These are phyloP conservation scores for Cucurbita moschata DNA, from an alignment of 306 rosid genomes.

Conservation along the genomic window DNA sequence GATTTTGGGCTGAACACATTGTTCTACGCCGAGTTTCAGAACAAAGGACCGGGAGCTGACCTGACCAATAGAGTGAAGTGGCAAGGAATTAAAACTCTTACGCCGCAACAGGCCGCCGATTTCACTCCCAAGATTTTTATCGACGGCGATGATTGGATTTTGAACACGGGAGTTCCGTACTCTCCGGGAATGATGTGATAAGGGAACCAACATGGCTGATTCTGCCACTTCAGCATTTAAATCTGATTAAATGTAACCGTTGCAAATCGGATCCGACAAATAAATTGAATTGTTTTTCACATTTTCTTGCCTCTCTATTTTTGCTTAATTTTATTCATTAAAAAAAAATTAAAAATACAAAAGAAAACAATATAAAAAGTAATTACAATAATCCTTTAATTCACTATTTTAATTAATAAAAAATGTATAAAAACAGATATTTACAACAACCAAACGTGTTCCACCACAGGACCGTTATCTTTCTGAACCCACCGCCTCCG, in stretches of 20 bases:
- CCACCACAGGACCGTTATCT: background rate
- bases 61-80: slow-evolving; percentile 19
- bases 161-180: slow-evolving; percentile 11
- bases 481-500: background rate
- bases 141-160: slow-evolving; percentile 27
- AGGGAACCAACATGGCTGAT: no score
- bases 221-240: no score
- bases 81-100: slow-evolving; percentile 18
- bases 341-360: no score
- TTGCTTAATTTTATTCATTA: no score
- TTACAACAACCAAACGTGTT: background rate
- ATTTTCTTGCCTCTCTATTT: no score
- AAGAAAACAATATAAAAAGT: no score
- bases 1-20: background rate
- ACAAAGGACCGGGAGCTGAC: slow-evolving; percentile 22
- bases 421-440: background rate
- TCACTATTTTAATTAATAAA: no score
- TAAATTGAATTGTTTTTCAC: background rate
- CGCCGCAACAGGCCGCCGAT: background rate
- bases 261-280: background rate
- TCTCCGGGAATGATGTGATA: background rate
- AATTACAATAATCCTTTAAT: no score
- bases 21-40: slow-evolving; percentile 20
- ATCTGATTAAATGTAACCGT: background rate
- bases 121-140: slow-evolving; percentile 18